phyloP scores from a whole-genome alignment of 192 early-diverging fungal species.

The Entomortierella chlamydospora region DNA sequence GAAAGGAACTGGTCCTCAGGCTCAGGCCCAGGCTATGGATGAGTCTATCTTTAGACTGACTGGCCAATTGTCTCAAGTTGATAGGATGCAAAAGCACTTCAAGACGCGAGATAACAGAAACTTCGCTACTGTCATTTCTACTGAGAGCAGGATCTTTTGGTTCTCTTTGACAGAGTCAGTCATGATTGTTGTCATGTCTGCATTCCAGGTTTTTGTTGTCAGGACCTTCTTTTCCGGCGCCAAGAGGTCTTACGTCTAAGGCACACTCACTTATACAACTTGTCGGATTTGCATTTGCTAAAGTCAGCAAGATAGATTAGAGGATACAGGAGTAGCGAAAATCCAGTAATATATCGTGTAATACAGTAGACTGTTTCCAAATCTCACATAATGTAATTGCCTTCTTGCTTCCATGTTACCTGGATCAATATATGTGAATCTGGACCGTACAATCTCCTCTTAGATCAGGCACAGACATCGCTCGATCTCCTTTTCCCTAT shows the following conservation, averaged over 20 bases:
- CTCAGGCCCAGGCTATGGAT: slow-evolving; percentile 64
- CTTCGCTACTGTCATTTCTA: slow-evolving; percentile 89
- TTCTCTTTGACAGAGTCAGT: slow-evolving; percentile 85
- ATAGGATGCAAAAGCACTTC: slow-evolving; percentile 90
- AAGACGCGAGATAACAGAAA: slow-evolving; percentile 92
- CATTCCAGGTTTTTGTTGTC: slow-evolving; percentile 95
- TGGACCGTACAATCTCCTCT: too few relatives aligned
- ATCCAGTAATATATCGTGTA: too few relatives aligned
- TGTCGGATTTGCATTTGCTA: too few relatives aligned
- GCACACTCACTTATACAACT: too few relatives aligned
- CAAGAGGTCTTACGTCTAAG: slow-evolving; percentile 69
- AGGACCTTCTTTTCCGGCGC: slow-evolving; percentile 89
- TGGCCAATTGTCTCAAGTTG: slow-evolving; percentile 73
- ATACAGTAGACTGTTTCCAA: too few relatives aligned
- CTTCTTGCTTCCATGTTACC: too few relatives aligned
- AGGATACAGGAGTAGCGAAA: too few relatives aligned
- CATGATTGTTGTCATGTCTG: slow-evolving; percentile 85
- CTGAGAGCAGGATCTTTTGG: slow-evolving; percentile 91
- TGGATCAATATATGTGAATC: too few relatives aligned
- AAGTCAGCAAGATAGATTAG: too few relatives aligned
- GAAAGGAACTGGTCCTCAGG: slow-evolving; percentile 43
- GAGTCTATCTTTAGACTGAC: slow-evolving; percentile 73
- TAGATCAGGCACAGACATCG: too few relatives aligned
- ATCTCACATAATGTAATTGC: too few relatives aligned
- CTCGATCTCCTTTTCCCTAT: too few relatives aligned